Conservation (phyloP, 345 rosid genomes). For the Firmiana major region DNA sequence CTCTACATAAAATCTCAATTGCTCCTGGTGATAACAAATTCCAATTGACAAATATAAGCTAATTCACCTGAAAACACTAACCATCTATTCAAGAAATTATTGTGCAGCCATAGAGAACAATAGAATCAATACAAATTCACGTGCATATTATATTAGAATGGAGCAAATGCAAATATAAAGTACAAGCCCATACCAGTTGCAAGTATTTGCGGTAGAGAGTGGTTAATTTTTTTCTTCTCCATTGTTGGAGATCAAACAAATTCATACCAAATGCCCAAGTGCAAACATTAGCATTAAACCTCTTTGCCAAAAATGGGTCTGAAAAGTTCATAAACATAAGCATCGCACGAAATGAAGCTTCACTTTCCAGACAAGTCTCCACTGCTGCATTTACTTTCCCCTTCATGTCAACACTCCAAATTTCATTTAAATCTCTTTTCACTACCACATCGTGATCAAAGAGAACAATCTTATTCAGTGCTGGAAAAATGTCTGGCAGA, state of each 20-base stretch:
- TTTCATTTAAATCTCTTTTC: constrained; percentile 60
- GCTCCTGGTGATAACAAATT: neutral
- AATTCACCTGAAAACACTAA: neutral
- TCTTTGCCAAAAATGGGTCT: constrained; percentile 53
- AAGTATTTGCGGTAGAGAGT: constrained; percentile 52
- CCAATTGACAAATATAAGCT: neutral
- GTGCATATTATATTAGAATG: neutral
- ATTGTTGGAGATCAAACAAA: constrained; percentile 69
- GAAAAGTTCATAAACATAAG: constrained; percentile 63
- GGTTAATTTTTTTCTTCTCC: constrained; percentile 72
- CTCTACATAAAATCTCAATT: neutral
- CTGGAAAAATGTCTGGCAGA: constrained; percentile 76
- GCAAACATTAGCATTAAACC: constrained; percentile 62
- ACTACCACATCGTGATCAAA: constrained; percentile 95
- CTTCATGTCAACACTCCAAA: constrained; percentile 73
- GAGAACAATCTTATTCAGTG: constrained; percentile 64
- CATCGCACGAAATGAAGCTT: constrained; percentile 56
- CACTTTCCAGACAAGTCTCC: constrained; percentile 70
- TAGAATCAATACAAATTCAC: neutral
- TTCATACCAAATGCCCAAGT: constrained; percentile 98
- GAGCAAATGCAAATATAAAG: neutral
- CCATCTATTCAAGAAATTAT: neutral
- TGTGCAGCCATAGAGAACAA: neutral
- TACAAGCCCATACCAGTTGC: constrained; percentile 52
- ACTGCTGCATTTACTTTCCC: constrained; percentile 90